phyloP scores from a whole-genome alignment of 306 rosid genomes.

The Cucurbita pepo region DNA sequence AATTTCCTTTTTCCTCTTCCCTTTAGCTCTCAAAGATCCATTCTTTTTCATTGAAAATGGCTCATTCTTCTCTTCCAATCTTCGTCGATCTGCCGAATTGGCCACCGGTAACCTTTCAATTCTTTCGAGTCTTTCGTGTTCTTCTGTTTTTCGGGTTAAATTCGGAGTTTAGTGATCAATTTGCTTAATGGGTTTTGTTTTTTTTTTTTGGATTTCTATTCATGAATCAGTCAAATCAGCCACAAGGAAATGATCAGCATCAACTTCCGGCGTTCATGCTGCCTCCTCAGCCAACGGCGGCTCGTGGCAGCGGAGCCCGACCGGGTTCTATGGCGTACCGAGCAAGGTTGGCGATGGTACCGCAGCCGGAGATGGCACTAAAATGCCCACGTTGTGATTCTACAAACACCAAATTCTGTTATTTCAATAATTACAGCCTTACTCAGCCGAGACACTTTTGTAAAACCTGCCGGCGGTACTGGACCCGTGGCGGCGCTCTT shows the following conservation, averaged over 20 bases:
- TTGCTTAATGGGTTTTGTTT: background rate
- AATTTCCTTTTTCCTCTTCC: background rate
- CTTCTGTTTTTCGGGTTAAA: background rate
- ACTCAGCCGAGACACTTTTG: constrained; percentile 88
- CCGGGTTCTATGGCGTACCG: constrained; percentile 78
- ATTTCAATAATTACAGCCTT: constrained; percentile 71
- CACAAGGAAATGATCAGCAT: constrained; percentile 3
- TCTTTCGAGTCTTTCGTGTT: background rate
- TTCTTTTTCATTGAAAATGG: constrained; percentile 24
- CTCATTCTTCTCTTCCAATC: constrained; percentile 86
- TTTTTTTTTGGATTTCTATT: background rate
- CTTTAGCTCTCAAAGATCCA: background rate
- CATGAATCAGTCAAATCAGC: constrained; percentile 19
- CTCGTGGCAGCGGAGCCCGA: constrained; percentile 19
- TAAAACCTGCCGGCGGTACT: constrained; percentile 81
- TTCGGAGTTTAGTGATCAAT: background rate
- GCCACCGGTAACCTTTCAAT: constrained; percentile 70
- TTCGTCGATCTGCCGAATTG: constrained; percentile 92
- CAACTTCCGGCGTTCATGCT: constrained; percentile 25
- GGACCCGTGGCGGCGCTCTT: constrained; percentile 84
- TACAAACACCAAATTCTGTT: constrained; percentile 74
- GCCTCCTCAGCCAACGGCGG: constrained; percentile 3
- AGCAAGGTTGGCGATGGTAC: constrained; percentile 57
- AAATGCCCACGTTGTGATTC: constrained; percentile 94
- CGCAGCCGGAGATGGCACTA: constrained; percentile 64